These are phyloP conservation scores for Hydrangea macrophylla DNA, from an alignment of 148 eudicot species.

Conservation along the genomic window DNA sequence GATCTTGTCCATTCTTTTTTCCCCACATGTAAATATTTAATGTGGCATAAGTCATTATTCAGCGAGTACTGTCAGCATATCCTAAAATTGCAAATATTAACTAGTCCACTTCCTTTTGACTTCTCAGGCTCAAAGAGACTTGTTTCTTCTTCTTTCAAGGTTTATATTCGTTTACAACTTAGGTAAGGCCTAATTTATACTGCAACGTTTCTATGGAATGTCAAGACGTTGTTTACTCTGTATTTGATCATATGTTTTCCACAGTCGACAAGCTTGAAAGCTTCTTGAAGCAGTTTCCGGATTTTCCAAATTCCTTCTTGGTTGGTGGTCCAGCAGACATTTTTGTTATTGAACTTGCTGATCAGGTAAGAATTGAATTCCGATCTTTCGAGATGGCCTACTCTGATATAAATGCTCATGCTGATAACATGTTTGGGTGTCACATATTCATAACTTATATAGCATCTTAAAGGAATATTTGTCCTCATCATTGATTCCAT, in stretches of 20 bases:
- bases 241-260: constrained; percentile 12
- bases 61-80: neutral
- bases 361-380: constrained; percentile 55
- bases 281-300: constrained; percentile 72
- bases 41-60: neutral
- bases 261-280: constrained; percentile 70
- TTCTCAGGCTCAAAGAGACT: constrained; percentile 78
- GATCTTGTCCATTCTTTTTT: neutral
- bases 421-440: too few species aligned
- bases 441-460: too few species aligned
- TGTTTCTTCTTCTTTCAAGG: constrained; percentile 86
- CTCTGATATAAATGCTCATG: neutral
- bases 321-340: constrained; percentile 82
- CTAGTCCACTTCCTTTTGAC: constrained; percentile 8
- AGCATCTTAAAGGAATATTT: too few species aligned
- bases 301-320: constrained; percentile 81
- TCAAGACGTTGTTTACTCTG: constrained; percentile 10
- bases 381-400: neutral
- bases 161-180: constrained; percentile 66
- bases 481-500: too few species aligned
- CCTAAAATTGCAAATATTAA: neutral
- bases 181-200: constrained; percentile 37
- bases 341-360: constrained; percentile 81
- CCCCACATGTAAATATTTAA: constrained; percentile 5
- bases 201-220: constrained; percentile 6